These are phyloP conservation scores for Arachis monticola DNA, from an alignment of 331 rosid species.

Conservation along the genomic window DNA sequence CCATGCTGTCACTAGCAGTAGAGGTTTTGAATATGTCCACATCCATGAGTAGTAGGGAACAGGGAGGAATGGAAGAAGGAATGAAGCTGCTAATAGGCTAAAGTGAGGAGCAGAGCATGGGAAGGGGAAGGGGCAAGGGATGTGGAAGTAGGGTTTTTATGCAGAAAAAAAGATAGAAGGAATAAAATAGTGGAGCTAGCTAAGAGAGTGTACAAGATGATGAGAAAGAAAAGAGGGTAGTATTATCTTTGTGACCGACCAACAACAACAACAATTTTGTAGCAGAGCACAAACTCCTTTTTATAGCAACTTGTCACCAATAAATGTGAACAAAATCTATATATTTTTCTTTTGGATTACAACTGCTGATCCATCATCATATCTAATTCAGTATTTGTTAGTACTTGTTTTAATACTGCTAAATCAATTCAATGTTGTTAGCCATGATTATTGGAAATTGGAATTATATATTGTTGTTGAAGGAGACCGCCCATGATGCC, in stretches of 20 bases:
- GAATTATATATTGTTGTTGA: constrained; percentile 35
- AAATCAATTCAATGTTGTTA: too few relatives aligned
- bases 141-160: constrained; percentile 40
- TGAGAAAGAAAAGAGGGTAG: constrained; percentile 3
- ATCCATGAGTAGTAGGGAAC: constrained; percentile 54
- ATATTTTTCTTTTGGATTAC: neutral
- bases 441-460: neutral
- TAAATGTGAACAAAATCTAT: constrained; percentile 16
- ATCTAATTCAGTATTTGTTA: too few relatives aligned
- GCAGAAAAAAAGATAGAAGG: constrained; percentile 44
- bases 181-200: constrained; percentile 30
- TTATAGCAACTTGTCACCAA: constrained; percentile 46
- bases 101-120: constrained; percentile 45
- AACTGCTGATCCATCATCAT: too few relatives aligned
- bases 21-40: constrained; percentile 53
- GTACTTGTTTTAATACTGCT: too few relatives aligned
- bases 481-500: constrained; percentile 57
- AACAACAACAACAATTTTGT: constrained; percentile 5
- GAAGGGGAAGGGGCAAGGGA: constrained; percentile 6
- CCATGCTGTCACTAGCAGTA: constrained; percentile 52
- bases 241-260: constrained; percentile 44
- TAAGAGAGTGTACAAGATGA: neutral
- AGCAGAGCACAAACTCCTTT: constrained; percentile 36
- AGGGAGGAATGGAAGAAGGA: constrained; percentile 42
- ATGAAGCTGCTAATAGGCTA: neutral